These are phyloP conservation scores for Rutstroemia sp. DNA, from an alignment of 2,329 filamentous ascomycete genomes.

Conservation along the genomic window DNA sequence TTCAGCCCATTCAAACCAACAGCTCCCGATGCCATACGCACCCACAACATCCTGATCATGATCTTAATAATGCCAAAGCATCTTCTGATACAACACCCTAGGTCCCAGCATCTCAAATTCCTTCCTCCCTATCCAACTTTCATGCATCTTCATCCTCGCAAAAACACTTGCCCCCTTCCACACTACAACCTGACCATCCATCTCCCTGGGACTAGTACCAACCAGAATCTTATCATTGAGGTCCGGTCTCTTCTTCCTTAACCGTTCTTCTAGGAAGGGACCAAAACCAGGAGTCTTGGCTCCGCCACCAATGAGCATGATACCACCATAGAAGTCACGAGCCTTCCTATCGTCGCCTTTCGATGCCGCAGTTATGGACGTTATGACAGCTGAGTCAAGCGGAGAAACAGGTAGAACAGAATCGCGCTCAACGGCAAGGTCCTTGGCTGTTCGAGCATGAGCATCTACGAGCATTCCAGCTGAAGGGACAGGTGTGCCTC, in stretches of 20 bases:
- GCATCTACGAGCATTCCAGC: slow-evolving; percentile 32
- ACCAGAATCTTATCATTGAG: slow-evolving; percentile 54
- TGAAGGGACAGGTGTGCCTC: slow-evolving; percentile 36
- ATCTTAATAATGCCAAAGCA: slow-evolving; percentile 31
- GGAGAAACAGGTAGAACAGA: slow-evolving; percentile 74
- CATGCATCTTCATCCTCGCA: slow-evolving; percentile 76
- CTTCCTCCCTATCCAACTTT: slow-evolving; percentile 83
- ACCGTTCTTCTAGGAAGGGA: slow-evolving; percentile 72
- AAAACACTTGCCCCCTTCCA: slow-evolving; percentile 99
- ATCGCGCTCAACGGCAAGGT: slow-evolving; percentile 64
- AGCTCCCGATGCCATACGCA: no score
- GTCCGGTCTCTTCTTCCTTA: slow-evolving; percentile 60
- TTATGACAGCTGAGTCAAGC: slow-evolving; percentile 83
- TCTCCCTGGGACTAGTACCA: slow-evolving; percentile 72
- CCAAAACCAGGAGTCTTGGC: slow-evolving; percentile 75
- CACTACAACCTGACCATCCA: slow-evolving; percentile 93
- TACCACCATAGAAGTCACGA: slow-evolving; percentile 79
- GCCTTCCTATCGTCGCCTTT: slow-evolving; percentile 88
- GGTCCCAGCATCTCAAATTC: slow-evolving; percentile 85
- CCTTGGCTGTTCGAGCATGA: slow-evolving; percentile 33
- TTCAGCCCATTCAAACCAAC: no score
- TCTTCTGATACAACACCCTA: slow-evolving; percentile 78
- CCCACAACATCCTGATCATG: neutral
- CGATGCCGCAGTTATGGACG: slow-evolving; percentile 79
- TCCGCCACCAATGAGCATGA: slow-evolving; percentile 85